Conservation (phyloP, 2,329 filamentous ascomycete genomes). For the Metarhizium humberi region DNA sequence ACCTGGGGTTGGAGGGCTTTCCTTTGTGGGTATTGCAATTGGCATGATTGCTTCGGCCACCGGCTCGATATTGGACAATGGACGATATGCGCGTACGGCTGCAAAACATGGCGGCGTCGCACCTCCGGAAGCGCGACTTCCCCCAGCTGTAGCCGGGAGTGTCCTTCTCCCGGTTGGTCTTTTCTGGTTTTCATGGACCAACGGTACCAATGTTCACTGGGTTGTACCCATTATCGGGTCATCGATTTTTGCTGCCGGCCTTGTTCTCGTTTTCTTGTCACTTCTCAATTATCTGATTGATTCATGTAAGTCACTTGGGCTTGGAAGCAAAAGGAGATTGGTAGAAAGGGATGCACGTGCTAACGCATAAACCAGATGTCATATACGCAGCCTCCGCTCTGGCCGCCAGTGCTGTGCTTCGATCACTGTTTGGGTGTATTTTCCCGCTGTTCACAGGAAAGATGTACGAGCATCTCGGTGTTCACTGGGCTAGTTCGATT, state of each 20-base stretch:
- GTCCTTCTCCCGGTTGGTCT: constrained; percentile 49
- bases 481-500: constrained; percentile 67
- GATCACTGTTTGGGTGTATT: constrained; percentile 61
- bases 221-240: constrained; percentile 37
- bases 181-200: constrained; percentile 61
- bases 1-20: constrained; percentile 47
- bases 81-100: constrained; percentile 37
- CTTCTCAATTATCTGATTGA: constrained; percentile 61
- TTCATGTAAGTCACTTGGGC: constrained; percentile 30
- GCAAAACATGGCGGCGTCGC: constrained; percentile 43
- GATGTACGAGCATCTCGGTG: constrained; percentile 52
- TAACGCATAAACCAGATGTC: constrained; percentile 34
- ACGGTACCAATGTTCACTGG: constrained; percentile 46
- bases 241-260: constrained; percentile 42
- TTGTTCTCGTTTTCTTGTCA: constrained; percentile 57
- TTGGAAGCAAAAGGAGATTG: background rate
- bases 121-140: constrained; percentile 54
- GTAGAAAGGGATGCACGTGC: background rate
- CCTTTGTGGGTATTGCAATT: constrained; percentile 55
- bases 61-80: constrained; percentile 44
- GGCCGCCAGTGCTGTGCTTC: constrained; percentile 62
- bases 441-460: constrained; percentile 64
- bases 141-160: constrained; percentile 49
- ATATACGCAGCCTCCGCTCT: constrained; percentile 70
- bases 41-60: constrained; percentile 50